Percentiles rank a stretch among this genome's conserved stretches.
phyloP scores from a whole-genome alignment of 495 filamentous ascomycete species.

The Pseudevernia furfuracea region DNA sequence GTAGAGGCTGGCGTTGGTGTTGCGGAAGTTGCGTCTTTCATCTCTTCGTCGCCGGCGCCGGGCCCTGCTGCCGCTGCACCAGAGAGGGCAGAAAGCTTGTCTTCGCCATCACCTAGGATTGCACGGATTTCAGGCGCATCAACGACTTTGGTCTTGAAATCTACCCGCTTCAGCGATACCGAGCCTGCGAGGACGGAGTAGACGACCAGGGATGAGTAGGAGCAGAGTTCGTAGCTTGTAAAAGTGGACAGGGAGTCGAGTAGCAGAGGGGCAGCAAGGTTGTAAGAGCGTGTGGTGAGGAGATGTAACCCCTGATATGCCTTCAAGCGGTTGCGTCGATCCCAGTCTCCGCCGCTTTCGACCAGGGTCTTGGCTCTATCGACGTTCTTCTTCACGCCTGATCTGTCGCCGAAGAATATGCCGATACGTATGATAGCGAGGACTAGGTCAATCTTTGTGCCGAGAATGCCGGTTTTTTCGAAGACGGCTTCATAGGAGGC shows the following conservation, averaged over 20 bases:
- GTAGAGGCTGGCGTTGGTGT: constrained; percentile 53
- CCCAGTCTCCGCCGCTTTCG: constrained; percentile 95
- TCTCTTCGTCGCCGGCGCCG: constrained; percentile 69
- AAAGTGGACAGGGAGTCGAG: constrained; percentile 98
- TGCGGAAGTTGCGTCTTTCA: constrained; percentile 56
- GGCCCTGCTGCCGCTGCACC: constrained; percentile 72
- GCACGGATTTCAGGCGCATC: constrained; percentile 97
- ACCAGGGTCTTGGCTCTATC: constrained; percentile 84
- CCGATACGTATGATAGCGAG: constrained; percentile 92
- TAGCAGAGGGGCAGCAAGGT: constrained; percentile 80
- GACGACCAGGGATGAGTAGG: constrained; percentile 85
- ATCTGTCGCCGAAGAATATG: constrained; percentile 88
- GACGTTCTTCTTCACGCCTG: constrained; percentile 85
- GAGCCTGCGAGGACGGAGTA: constrained; percentile 94
- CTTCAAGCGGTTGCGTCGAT: constrained; percentile 93
- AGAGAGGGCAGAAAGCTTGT: constrained; percentile 70
- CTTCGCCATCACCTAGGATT: constrained; percentile 81
- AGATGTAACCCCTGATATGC: constrained; percentile 94
- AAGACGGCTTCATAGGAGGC: constrained; percentile 84
- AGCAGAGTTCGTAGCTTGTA: constrained; percentile 95
- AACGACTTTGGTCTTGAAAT: constrained; percentile 97
- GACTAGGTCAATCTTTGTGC: constrained; percentile 93
- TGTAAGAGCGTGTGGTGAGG: constrained; percentile 84
- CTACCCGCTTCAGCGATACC: constrained; percentile 87
- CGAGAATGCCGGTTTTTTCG: constrained; percentile 87